Evolutionary conservation across 1,139 yeast species (phyloP).

Genomic region (Pichia sp.): DNA sequence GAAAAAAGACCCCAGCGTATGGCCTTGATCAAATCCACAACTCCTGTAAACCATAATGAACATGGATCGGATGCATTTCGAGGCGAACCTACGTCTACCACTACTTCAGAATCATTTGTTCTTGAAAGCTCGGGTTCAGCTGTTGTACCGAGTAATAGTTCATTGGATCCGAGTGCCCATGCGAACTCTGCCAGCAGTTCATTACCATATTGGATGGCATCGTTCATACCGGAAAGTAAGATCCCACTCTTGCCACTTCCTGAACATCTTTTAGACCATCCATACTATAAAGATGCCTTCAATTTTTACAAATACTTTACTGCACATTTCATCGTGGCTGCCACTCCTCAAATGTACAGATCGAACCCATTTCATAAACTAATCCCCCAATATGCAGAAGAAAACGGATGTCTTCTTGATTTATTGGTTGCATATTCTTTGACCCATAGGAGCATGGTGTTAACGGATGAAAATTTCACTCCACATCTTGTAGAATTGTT

Average conservation of each 20-base stretch:
- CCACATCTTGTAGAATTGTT: constrained; percentile 11
- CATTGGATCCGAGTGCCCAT: background rate
- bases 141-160: background rate
- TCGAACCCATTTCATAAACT: constrained; percentile 14
- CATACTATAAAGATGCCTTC: constrained; percentile 13
- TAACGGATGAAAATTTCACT: constrained; percentile 14
- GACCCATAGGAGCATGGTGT: constrained; percentile 15
- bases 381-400: constrained; percentile 13
- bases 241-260: constrained; percentile 16
- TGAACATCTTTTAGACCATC: constrained; percentile 14
- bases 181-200: background rate
- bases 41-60: too few species aligned
- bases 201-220: constrained; percentile 2
- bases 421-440: constrained; percentile 13
- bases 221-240: constrained; percentile 10
- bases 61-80: background rate
- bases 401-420: constrained; percentile 14
- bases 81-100: background rate
- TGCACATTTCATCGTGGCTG: constrained; percentile 15
- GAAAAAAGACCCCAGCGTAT: constrained; percentile 2
- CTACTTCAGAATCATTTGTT: background rate
- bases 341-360: constrained; percentile 13
- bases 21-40: background rate
- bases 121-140: background rate
- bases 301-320: constrained; percentile 17